A percentile compares a stretch with the other conserved stretches of the same genome.
These are phyloP conservation scores for Euphorbia tirucalli DNA, from an alignment of 345 rosid genomes.

Conservation along the genomic window DNA sequence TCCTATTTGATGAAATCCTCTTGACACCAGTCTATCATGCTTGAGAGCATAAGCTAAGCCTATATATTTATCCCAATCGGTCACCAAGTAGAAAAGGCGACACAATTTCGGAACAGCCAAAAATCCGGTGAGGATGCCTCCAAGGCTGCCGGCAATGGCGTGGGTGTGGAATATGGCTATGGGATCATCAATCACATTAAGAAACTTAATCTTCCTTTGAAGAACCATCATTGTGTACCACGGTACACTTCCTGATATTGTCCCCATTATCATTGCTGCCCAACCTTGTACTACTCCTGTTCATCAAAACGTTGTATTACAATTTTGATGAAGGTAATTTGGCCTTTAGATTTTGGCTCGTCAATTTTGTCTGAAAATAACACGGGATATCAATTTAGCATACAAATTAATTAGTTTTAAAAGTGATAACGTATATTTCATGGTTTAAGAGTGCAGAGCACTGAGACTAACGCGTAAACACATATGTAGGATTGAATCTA, in stretches of 20 bases:
- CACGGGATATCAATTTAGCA: too few species aligned
- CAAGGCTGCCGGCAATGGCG: conserved; percentile 43
- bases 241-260: conserved; percentile 41
- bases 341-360: too few species aligned
- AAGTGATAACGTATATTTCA: too few species aligned
- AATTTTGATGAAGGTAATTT: too few species aligned
- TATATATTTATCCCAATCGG: conserved; percentile 40
- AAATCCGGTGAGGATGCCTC: conserved; percentile 49
- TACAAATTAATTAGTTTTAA: too few species aligned
- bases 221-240: conserved; percentile 53
- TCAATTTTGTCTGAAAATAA: too few species aligned
- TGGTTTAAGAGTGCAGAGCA: too few species aligned
- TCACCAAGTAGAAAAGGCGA: conserved; percentile 40
- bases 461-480: too few species aligned
- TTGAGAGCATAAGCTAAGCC: conserved; percentile 45
- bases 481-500: too few species aligned
- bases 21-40: conserved; percentile 7
- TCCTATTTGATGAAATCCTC: conserved; percentile 44
- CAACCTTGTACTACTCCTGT: conserved; percentile 52
- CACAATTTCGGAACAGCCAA: conserved; percentile 46
- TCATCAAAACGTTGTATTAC: neutral
- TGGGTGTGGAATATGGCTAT: conserved; percentile 56
- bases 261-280: conserved; percentile 47
- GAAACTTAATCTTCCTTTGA: conserved; percentile 28
- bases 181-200: conserved; percentile 32